phyloP scores from a whole-genome alignment of 352 stramenopile species.

The Labyrinthula sp. region DNA sequence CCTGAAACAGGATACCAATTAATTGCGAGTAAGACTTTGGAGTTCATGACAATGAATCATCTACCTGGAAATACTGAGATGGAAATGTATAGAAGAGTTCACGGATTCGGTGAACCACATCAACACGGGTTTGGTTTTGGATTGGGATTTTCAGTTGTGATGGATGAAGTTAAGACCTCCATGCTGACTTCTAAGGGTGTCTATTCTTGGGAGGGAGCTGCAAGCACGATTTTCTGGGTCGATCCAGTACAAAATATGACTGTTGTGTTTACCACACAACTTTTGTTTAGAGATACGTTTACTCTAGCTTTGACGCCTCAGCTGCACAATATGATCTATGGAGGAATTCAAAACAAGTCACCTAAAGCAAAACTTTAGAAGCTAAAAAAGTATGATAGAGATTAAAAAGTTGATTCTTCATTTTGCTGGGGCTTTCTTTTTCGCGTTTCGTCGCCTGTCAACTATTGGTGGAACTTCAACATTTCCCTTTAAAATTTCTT shows the following conservation, averaged over 20 bases:
- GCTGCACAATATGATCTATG: too few relatives aligned
- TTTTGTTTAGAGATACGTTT: constrained; percentile 4
- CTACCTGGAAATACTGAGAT: constrained; percentile 18
- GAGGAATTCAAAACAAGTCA: too few relatives aligned
- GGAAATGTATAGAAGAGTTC: too few relatives aligned
- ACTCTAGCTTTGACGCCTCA: too few relatives aligned
- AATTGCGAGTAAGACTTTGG: constrained; percentile 14
- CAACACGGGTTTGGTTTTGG: constrained; percentile 24
- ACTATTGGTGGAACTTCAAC: too few relatives aligned
- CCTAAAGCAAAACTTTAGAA: too few relatives aligned
- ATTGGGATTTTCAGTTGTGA: constrained; percentile 15
- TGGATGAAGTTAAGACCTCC: background rate
- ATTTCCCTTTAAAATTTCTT: too few relatives aligned
- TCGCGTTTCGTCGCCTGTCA: too few relatives aligned
- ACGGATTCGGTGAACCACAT: too few relatives aligned
- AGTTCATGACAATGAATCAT: constrained; percentile 6
- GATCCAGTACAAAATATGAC: constrained; percentile 25
- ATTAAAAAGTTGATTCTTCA: too few relatives aligned
- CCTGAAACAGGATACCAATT: constrained; percentile 9
- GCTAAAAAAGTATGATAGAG: too few relatives aligned
- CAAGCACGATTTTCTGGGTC: constrained; percentile 18
- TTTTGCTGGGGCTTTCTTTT: too few relatives aligned
- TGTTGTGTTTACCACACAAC: constrained; percentile 22
- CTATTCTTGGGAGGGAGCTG: constrained; percentile 12
- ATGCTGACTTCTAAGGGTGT: constrained; percentile 1